Conservation (phyloP, 768 basidiomycete genomes). For the Lentinula edodes region DNA sequence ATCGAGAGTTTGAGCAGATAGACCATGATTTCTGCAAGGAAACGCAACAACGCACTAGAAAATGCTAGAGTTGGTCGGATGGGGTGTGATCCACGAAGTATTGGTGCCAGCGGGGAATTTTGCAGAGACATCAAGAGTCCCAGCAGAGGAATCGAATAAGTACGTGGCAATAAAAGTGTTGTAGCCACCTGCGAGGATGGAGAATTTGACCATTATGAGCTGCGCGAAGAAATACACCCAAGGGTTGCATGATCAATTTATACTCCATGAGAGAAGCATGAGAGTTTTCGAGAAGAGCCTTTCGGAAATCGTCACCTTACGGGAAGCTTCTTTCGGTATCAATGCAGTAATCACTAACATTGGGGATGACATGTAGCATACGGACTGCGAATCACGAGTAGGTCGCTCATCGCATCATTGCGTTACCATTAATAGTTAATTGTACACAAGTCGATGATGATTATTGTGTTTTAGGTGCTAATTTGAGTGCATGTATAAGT, state of each 20-base stretch:
- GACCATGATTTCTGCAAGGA: not conserved
- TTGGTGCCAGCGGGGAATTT: constrained; percentile 42
- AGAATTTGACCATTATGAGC: constrained; percentile 28
- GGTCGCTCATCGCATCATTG: too few relatives aligned
- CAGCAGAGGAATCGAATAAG: constrained; percentile 46
- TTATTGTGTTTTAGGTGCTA: not conserved
- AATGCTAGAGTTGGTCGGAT: constrained; percentile 48
- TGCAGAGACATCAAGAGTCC: constrained; percentile 37
- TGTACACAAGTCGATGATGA: too few relatives aligned
- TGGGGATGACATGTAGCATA: too few relatives aligned
- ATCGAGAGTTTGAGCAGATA: too few relatives aligned
- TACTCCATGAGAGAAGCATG: not conserved
- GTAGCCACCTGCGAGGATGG: constrained; percentile 44
- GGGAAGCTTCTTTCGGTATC: not conserved
- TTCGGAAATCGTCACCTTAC: not conserved
- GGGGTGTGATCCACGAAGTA: constrained; percentile 54
- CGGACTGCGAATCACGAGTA: not conserved
- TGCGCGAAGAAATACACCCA: not conserved
- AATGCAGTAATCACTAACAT: too few relatives aligned
- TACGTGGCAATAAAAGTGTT: constrained; percentile 40
- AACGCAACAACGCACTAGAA: constrained; percentile 43
- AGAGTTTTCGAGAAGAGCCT: not conserved
- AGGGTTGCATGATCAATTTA: not conserved
- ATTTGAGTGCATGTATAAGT: too few relatives aligned
- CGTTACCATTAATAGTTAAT: too few relatives aligned